These are phyloP conservation scores for Geosmithia flava DNA, from an alignment of 2,329 filamentous ascomycete species.

Conservation along the genomic window DNA sequence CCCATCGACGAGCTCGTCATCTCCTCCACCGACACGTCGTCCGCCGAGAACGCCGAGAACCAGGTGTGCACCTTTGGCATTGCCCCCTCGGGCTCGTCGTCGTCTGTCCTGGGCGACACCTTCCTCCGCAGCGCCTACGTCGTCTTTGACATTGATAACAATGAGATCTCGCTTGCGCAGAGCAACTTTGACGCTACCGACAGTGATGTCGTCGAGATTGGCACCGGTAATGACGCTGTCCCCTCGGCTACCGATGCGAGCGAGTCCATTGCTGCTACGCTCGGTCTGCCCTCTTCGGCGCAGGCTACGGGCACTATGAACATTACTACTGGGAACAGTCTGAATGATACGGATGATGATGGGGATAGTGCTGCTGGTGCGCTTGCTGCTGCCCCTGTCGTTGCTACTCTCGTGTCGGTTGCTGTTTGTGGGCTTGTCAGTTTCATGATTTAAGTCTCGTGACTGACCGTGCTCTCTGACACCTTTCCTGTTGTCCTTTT, in stretches of 20 bases:
- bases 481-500: too few species aligned
- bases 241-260: constrained; percentile 40
- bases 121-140: constrained; percentile 66
- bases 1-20: constrained; percentile 45
- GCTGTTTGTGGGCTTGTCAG: background rate
- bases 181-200: constrained; percentile 43
- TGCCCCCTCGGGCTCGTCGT: constrained; percentile 35
- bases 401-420: background rate
- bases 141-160: constrained; percentile 62
- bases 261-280: constrained; percentile 35
- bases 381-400: background rate
- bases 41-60: constrained; percentile 25
- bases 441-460: background rate
- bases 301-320: background rate
- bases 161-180: constrained; percentile 59
- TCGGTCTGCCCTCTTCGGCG: constrained; percentile 17
- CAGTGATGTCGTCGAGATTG: constrained; percentile 42
- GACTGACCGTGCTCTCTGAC: too few species aligned
- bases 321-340: background rate
- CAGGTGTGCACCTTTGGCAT: constrained; percentile 57
- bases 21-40: background rate
- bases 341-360: constrained; percentile 1
- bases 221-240: constrained; percentile 30
- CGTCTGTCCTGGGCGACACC: constrained; percentile 59
- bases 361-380: background rate